Evolutionary conservation across 2,329 filamentous ascomycete species (phyloP).

Genomic region (Cryphonectria nitschkei): DNA sequence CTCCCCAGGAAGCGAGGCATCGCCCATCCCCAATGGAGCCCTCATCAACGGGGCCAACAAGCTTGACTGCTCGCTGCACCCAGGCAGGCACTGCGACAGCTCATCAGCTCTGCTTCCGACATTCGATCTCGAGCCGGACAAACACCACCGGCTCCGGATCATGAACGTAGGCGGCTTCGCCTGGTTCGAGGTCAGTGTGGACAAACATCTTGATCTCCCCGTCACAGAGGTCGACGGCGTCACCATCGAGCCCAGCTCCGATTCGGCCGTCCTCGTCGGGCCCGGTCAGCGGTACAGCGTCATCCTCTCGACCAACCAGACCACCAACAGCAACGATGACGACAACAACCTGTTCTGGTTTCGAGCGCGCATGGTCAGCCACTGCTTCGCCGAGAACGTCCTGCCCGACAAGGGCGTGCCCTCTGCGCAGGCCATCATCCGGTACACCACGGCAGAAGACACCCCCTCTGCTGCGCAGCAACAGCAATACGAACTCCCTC

Average conservation of each 20-base stretch:
- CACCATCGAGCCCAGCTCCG: conserved; percentile 61
- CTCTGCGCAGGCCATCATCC: conserved; percentile 54
- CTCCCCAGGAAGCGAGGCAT: conserved; percentile 46
- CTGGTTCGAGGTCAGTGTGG: conserved; percentile 72
- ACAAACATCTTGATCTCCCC: conserved; percentile 58
- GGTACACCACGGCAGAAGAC: conserved; percentile 41
- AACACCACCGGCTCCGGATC: conserved; percentile 67
- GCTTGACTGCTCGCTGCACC: conserved; percentile 44
- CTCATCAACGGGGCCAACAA: conserved; percentile 49
- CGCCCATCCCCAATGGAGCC: conserved; percentile 50
- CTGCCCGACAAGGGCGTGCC: conserved; percentile 46
- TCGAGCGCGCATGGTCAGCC: conserved; percentile 62
- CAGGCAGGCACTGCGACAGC: conserved; percentile 49
- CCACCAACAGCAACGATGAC: conserved; percentile 38
- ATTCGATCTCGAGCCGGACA: conserved; percentile 54
- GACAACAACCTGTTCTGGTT: conserved; percentile 62
- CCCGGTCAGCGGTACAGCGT: conserved; percentile 74
- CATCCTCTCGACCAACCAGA: conserved; percentile 63
- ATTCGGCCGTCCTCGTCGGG: conserved; percentile 65
- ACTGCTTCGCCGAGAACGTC: conserved; percentile 60
- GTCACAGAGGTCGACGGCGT: conserved; percentile 74
- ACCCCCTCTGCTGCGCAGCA: neutral
- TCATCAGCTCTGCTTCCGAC: conserved; percentile 42
- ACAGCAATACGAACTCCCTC: conserved; percentile 37
- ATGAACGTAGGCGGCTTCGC: conserved; percentile 74